Evolutionary conservation across 2,329 filamentous ascomycete genomes (phyloP).

Genomic region (Cucurbitaria berberidis): DNA sequence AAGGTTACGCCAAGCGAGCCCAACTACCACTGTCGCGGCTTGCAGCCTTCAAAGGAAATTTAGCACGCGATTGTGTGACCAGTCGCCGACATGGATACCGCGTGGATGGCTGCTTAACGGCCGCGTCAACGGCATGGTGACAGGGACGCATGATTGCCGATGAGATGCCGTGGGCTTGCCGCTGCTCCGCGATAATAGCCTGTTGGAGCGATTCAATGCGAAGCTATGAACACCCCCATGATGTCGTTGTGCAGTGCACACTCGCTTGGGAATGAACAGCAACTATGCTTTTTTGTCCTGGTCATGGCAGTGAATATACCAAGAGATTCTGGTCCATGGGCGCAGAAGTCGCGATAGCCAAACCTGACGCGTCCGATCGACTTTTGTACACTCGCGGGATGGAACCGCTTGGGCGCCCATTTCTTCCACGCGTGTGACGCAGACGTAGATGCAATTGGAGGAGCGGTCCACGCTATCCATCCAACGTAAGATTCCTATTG

Average conservation of each 20-base stretch:
- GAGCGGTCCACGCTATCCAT: not conserved
- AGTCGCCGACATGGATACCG: constrained; percentile 13
- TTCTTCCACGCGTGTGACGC: not conserved
- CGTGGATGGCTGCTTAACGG: constrained; percentile 27
- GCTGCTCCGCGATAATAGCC: constrained; percentile 10
- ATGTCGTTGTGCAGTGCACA: constrained; percentile 20
- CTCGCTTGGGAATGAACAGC: constrained; percentile 11
- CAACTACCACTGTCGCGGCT: constrained; percentile 11
- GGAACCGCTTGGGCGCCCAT: not conserved
- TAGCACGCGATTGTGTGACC: constrained; percentile 17
- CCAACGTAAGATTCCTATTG: not conserved
- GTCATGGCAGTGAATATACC: not conserved
- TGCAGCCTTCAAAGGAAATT: constrained; percentile 6
- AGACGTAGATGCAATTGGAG: not conserved
- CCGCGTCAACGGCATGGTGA: constrained; percentile 27
- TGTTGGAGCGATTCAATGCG: not conserved
- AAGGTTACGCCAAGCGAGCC: constrained; percentile 15
- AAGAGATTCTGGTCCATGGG: not conserved
- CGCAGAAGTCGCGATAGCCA: not conserved
- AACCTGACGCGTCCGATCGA: not conserved
- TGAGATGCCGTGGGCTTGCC: constrained; percentile 27
- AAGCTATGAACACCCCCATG: constrained; percentile 2
- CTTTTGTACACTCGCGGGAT: not conserved
- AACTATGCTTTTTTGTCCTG: too few relatives aligned
- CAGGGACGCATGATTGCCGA: constrained; percentile 28